Conservation (phyloP, 2,329 filamentous ascomycete genomes). For the Fusarium sp. region DNA sequence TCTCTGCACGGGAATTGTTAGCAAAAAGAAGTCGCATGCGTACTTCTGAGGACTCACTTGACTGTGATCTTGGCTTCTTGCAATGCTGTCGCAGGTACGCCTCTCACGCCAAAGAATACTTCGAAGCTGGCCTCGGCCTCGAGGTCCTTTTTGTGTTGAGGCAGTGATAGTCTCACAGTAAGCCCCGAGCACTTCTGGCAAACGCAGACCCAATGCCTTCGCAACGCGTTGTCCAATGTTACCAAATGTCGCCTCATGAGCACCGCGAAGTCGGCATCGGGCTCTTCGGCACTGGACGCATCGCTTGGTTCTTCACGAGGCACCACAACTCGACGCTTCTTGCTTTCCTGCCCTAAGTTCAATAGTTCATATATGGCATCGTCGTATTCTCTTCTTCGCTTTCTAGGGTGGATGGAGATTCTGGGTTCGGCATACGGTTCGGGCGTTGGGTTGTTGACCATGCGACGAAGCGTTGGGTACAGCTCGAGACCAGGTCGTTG, state of each 20-base stretch:
- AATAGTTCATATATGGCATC: too few species aligned
- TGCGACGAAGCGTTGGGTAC: too few species aligned
- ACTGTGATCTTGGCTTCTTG: constrained; percentile 6
- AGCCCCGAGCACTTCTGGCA: neutral
- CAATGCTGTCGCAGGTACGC: neutral
- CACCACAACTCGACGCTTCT: neutral
- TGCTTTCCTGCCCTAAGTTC: neutral
- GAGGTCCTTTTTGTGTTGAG: neutral
- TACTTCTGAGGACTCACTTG: neutral
- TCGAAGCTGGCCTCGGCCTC: neutral
- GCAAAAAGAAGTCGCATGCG: neutral
- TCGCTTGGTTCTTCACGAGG: neutral
- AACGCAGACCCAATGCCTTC: neutral
- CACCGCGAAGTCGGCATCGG: neutral
- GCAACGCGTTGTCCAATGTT: neutral
- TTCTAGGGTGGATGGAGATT: too few species aligned
- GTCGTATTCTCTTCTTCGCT: too few species aligned
- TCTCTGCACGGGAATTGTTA: neutral
- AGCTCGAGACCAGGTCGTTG: too few species aligned
- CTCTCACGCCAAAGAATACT: neutral
- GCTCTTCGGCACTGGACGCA: neutral
- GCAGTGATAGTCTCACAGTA: neutral
- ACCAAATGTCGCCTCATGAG: neutral
- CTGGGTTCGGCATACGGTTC: too few species aligned
- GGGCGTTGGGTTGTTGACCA: too few species aligned